These are phyloP conservation scores for Aspergillus carlsbadensis DNA, from an alignment of 495 filamentous ascomycete species.

Conservation along the genomic window DNA sequence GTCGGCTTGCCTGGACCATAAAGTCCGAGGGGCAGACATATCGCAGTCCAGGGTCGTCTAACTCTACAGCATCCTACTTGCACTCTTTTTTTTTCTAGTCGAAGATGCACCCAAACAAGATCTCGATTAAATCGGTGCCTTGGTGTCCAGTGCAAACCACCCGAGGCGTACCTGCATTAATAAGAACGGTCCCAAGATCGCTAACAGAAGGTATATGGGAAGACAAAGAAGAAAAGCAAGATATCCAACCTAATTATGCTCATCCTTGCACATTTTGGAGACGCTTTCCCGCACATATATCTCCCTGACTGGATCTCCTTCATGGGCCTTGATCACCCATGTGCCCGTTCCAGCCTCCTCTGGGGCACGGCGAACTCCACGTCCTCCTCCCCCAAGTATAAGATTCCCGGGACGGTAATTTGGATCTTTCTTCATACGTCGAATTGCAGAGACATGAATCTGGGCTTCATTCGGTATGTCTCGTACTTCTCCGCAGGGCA, in stretches of 20 bases:
- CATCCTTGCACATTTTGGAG: conserved; percentile 24
- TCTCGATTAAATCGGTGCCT: no score
- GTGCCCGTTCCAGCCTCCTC: conserved; percentile 64
- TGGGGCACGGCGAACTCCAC: conserved; percentile 64
- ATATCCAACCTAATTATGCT: background rate
- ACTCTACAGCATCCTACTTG: no score
- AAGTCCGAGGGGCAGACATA: background rate
- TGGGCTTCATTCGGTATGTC: conserved; percentile 73
- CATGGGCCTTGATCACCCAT: conserved; percentile 63
- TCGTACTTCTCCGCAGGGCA: conserved; percentile 76
- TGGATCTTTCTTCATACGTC: conserved; percentile 63
- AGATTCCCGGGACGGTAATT: conserved; percentile 33
- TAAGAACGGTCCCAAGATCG: background rate
- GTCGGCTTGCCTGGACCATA: no score
- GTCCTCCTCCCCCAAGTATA: conserved; percentile 76
- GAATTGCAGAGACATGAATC: conserved; percentile 72
- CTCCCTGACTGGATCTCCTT: conserved; percentile 68
- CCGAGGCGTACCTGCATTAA: background rate
- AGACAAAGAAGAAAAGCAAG: background rate
- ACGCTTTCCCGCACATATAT: conserved; percentile 49
- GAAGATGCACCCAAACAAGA: no score
- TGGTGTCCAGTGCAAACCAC: no score
- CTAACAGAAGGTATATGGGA: background rate
- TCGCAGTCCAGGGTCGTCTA: background rate
- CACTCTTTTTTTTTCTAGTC: no score